A percentile compares a stretch with the other conserved stretches of the same genome.
These are phyloP conservation scores for Botrytis elliptica DNA, from an alignment of 2,329 filamentous ascomycete genomes.

Conservation along the genomic window DNA sequence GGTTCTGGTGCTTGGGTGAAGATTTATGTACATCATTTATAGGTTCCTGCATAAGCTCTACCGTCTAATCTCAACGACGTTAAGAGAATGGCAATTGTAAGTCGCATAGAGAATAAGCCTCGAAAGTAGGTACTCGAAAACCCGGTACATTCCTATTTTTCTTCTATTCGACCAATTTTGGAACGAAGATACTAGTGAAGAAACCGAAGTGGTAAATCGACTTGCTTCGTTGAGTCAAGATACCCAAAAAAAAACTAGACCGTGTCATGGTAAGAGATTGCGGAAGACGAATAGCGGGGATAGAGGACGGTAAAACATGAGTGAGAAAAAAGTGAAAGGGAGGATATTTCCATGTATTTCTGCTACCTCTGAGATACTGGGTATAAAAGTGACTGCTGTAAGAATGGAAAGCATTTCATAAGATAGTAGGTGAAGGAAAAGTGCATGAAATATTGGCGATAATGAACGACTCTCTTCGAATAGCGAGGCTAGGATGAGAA, in stretches of 20 bases:
- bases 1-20: background rate
- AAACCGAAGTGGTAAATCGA: too few species aligned
- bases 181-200: too few species aligned
- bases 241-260: too few species aligned
- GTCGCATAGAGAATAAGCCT: too few species aligned
- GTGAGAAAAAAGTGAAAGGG: too few species aligned
- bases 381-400: background rate
- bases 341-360: too few species aligned
- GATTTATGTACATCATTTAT: rapidly evolving
- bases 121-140: too few species aligned
- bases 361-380: background rate
- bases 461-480: rapidly evolving
- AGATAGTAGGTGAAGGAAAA: background rate
- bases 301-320: background rate
- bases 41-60: background rate
- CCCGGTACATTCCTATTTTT: too few species aligned
- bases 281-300: background rate
- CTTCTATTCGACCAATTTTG: too few species aligned
- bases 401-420: background rate
- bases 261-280: too few species aligned
- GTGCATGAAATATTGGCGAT: background rate
- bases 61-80: background rate
- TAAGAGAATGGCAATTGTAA: too few species aligned
- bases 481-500: background rate
- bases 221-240: too few species aligned